Evolutionary conservation across 1,284 basidiomycete genomes (phyloP).

Genomic region (Vanrija sp.): DNA sequence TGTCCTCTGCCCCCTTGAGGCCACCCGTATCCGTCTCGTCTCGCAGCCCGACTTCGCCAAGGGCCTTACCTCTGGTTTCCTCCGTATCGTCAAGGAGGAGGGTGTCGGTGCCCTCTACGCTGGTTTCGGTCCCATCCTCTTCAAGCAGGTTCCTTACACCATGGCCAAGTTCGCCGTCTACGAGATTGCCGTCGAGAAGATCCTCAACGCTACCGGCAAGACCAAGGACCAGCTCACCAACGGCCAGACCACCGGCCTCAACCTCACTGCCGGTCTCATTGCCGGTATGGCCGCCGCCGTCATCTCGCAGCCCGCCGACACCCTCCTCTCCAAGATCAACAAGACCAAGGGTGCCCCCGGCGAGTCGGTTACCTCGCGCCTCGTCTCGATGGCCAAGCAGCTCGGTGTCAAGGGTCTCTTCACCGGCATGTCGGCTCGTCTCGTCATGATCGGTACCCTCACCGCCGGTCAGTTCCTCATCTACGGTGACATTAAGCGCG

Average conservation of each 20-base stretch:
- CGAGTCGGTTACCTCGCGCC: conserved; percentile 53
- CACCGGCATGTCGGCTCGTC: conserved; percentile 51
- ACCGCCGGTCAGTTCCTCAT: conserved; percentile 56
- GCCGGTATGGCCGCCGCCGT: conserved; percentile 59
- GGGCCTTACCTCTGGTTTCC: conserved; percentile 55
- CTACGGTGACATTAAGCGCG: conserved; percentile 54
- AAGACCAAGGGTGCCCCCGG: conserved; percentile 57
- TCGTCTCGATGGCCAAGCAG: conserved; percentile 52
- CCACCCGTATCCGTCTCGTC: conserved; percentile 59
- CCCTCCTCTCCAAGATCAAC: conserved; percentile 58
- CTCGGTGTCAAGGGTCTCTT: conserved; percentile 56
- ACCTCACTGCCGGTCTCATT: conserved; percentile 53
- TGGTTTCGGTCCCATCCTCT: conserved; percentile 58
- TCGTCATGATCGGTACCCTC: conserved; percentile 56
- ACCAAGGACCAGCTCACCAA: conserved; percentile 51
- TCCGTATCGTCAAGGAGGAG: conserved; percentile 55
- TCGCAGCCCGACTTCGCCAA: conserved; percentile 55
- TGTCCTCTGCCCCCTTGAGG: conserved; percentile 54
- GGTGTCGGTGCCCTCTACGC: conserved; percentile 55
- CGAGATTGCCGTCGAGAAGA: conserved; percentile 53
- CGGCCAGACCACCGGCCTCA: conserved; percentile 47
- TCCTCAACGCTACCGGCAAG: conserved; percentile 52
- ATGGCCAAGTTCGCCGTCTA: conserved; percentile 57
- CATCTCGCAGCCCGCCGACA: conserved; percentile 60
- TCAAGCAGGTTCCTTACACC: conserved; percentile 56